These are phyloP conservation scores for Avena atlantica DNA, from an alignment of 176 grass and related monocot species.

Conservation along the genomic window DNA sequence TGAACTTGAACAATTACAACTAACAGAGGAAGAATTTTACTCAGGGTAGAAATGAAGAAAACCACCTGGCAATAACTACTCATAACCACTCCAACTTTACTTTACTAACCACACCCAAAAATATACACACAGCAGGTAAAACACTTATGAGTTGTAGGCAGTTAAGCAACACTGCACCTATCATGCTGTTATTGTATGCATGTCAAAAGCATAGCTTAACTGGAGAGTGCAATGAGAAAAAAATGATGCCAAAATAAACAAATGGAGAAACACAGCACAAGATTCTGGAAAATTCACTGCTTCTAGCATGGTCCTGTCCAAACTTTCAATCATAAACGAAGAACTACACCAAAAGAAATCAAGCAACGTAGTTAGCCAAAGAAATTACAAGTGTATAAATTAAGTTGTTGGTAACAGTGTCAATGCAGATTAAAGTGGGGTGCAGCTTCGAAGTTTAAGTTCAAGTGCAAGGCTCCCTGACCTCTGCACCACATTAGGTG, in stretches of 20 bases:
- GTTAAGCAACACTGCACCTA: background rate
- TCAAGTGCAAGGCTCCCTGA: constrained; percentile 1
- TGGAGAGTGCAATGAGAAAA: background rate
- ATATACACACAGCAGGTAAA: background rate
- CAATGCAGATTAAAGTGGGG: background rate
- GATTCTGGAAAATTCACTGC: background rate
- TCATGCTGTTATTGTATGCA: background rate
- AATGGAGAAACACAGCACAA: constrained; percentile 1
- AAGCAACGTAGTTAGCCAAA: background rate
- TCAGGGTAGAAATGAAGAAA: background rate
- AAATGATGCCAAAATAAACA: background rate
- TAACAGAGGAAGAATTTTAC: too few species aligned
- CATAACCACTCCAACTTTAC: background rate
- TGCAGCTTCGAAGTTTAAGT: background rate
- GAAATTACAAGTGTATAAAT: constrained; percentile 12
- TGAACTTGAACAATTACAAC: too few species aligned
- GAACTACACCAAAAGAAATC: background rate
- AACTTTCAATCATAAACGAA: background rate
- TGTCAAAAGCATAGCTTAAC: constrained; percentile 1
- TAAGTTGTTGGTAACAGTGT: background rate
- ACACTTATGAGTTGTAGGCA: background rate
- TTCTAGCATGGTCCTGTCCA: constrained; percentile 10
- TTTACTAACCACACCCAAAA: background rate
- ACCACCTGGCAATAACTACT: background rate
- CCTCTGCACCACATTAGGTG: background rate